Evolutionary conservation across 2,329 filamentous ascomycete genomes (phyloP).

Genomic region (Scedosporium apiospermum): DNA sequence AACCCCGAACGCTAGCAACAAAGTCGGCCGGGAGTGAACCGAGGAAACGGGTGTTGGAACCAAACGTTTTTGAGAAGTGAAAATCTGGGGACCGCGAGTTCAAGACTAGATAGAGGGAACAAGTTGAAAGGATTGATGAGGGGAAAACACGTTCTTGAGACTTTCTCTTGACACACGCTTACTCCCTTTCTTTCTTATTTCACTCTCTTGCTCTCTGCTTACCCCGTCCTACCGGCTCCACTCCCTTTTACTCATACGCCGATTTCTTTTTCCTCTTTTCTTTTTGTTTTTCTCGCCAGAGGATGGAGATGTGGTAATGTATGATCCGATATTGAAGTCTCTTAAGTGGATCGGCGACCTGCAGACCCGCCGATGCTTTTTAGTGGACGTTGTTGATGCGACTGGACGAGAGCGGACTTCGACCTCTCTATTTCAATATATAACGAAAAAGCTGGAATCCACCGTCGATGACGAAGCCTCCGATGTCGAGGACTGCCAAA

Average conservation of each 20-base stretch:
- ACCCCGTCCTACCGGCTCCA: background rate
- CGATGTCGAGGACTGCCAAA: no score
- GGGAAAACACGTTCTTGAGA: background rate
- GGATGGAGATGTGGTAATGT: background rate
- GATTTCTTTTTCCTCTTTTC: background rate
- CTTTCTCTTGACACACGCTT: background rate
- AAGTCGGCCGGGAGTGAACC: background rate
- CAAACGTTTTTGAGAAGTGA: background rate
- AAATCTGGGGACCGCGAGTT: background rate
- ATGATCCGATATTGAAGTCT: background rate
- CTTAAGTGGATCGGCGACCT: background rate
- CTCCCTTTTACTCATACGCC: background rate
- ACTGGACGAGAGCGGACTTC: background rate
- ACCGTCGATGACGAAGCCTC: background rate
- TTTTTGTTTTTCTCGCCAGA: background rate
- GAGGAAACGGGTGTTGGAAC: background rate
- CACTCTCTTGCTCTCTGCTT: background rate
- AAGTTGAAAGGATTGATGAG: background rate
- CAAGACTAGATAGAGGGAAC: background rate
- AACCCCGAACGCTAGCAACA: background rate
- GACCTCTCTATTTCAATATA: background rate
- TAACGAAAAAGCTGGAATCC: background rate
- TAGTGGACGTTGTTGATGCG: background rate
- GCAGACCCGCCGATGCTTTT: background rate
- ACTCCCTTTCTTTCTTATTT: background rate